Conservation (phyloP, 306 rosid genomes). For the Prunus salicina region DNA sequence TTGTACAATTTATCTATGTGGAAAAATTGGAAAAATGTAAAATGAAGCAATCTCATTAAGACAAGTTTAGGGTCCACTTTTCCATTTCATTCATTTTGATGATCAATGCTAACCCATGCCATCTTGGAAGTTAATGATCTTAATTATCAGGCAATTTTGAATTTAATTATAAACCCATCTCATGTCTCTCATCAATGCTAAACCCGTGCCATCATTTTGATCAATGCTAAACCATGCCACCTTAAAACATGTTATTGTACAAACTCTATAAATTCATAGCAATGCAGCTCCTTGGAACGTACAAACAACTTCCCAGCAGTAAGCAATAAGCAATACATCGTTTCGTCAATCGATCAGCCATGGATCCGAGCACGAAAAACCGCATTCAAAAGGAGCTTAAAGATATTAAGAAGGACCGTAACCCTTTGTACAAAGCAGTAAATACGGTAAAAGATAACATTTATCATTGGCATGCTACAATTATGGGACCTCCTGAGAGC, state of each 20-base stretch:
- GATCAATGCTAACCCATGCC: background rate
- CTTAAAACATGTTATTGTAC: background rate
- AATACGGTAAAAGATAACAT: background rate
- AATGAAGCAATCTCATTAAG: background rate
- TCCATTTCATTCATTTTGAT: too few relatives aligned
- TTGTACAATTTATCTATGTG: too few relatives aligned
- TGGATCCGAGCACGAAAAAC: too few relatives aligned
- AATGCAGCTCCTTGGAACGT: background rate
- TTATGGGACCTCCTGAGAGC: background rate
- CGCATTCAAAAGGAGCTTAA: background rate
- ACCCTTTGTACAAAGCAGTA: background rate
- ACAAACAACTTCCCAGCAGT: too few relatives aligned
- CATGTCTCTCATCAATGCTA: background rate
- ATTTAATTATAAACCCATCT: background rate
- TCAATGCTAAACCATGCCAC: background rate
- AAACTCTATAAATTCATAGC: too few relatives aligned
- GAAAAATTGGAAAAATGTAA: background rate
- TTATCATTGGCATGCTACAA: background rate
- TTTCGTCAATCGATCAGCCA: background rate
- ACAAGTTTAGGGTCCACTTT: background rate
- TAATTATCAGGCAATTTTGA: background rate
- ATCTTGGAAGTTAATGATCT: background rate
- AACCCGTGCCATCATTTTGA: background rate
- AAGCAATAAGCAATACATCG: background rate
- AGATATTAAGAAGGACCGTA: background rate